Evolutionary conservation across 2,329 filamentous ascomycete genomes (phyloP).

Genomic region (Chaetomium sp.): DNA sequence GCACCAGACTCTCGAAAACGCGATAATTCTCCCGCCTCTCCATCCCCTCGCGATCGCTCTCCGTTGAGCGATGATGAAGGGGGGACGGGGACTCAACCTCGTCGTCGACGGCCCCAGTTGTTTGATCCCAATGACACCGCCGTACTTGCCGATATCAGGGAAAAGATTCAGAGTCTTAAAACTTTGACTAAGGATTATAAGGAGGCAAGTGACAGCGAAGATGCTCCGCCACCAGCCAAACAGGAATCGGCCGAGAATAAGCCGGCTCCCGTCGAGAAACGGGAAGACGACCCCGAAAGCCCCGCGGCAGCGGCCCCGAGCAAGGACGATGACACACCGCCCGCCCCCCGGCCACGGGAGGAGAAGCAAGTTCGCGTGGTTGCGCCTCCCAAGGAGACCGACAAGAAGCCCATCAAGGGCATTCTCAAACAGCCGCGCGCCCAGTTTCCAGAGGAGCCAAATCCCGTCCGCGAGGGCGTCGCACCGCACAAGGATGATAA

Average conservation of each 20-base stretch:
- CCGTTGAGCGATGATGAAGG: conserved; percentile 35
- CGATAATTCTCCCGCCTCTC: conserved; percentile 29
- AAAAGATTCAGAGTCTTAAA: conserved; percentile 37
- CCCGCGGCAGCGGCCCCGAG: conserved; percentile 22
- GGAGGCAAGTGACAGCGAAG: conserved; percentile 10
- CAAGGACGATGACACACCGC: conserved; percentile 33
- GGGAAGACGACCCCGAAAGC: conserved; percentile 17
- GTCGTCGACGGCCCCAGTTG: conserved; percentile 33
- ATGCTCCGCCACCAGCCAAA: conserved; percentile 8
- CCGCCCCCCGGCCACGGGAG: conserved; percentile 28
- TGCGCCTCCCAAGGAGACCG: conserved; percentile 59
- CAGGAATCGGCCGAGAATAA: conserved; percentile 24
- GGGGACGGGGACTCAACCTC: conserved; percentile 29
- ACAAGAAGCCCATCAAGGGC: conserved; percentile 67
- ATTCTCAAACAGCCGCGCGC: conserved; percentile 78
- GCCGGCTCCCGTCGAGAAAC: conserved; percentile 15
- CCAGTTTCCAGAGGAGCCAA: conserved; percentile 80
- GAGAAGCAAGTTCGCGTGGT: conserved; percentile 60
- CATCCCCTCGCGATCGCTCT: conserved; percentile 34
- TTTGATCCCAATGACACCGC: conserved; percentile 50
- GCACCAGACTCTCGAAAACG: conserved; percentile 32
- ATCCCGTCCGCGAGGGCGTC: conserved; percentile 80
- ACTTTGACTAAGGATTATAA: neutral
- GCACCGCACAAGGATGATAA: conserved; percentile 87
- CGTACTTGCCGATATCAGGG: conserved; percentile 37